Evolutionary conservation across 495 filamentous ascomycete genomes (phyloP).

Genomic region (Podospora conica): DNA sequence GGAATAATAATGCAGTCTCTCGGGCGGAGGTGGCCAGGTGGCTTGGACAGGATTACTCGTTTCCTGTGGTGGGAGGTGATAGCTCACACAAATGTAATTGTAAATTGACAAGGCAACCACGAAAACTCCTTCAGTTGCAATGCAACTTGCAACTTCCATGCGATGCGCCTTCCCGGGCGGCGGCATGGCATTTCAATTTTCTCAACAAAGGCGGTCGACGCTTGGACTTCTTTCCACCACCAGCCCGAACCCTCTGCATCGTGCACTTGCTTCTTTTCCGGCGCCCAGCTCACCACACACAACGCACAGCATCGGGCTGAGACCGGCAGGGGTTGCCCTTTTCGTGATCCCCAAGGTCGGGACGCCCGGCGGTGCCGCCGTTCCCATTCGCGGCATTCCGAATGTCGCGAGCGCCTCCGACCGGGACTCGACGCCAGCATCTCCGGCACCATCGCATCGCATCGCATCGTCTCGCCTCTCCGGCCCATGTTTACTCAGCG

Average conservation of each 20-base stretch:
- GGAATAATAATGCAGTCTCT: neutral
- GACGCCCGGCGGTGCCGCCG: conserved; percentile 5
- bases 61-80: conserved; percentile 4
- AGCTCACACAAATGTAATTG: conserved; percentile 6
- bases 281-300: neutral
- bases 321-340: neutral
- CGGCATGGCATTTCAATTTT: neutral
- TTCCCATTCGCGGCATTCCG: conserved; percentile 1
- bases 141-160: neutral
- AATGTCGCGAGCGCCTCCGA: neutral
- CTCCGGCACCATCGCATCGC: neutral
- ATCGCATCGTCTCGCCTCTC: neutral
- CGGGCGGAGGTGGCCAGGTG: neutral
- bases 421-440: neutral
- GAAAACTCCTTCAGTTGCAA: neutral
- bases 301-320: conserved; percentile 1
- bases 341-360: neutral
- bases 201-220: neutral
- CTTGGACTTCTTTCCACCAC: neutral
- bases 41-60: conserved; percentile 3
- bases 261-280: conserved; percentile 6
- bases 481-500: conserved; percentile 6
- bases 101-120: neutral
- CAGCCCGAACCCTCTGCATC: conserved; percentile 3
- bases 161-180: neutral